phyloP scores from a whole-genome alignment of 805 yeast genomes.

The Kodamaea leandrae region DNA sequence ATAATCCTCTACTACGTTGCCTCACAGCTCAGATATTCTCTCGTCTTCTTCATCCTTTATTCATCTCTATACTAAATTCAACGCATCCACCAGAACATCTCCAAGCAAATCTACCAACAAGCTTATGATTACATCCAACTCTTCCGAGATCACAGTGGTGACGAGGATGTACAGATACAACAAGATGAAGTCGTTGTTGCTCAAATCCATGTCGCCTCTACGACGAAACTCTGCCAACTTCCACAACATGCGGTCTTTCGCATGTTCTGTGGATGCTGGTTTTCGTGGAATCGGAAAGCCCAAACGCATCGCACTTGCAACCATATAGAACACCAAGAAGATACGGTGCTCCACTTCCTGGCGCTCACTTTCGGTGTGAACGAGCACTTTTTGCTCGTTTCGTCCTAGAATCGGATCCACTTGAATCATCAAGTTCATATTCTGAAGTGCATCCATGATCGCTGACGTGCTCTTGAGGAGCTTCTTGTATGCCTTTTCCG shows the following conservation, averaged over 20 bases:
- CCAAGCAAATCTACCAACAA: slow-evolving; percentile 62
- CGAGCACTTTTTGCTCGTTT: slow-evolving; percentile 56
- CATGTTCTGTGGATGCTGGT: slow-evolving; percentile 74
- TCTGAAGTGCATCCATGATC: slow-evolving; percentile 73
- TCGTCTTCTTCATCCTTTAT: neutral
- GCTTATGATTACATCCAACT: slow-evolving; percentile 55
- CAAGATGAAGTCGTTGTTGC: slow-evolving; percentile 73
- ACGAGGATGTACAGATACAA: slow-evolving; percentile 74
- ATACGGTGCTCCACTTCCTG: slow-evolving; percentile 69
- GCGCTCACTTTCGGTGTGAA: slow-evolving; percentile 55
- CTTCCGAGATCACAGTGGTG: slow-evolving; percentile 63
- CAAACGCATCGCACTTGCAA: slow-evolving; percentile 69
- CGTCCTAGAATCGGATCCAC: slow-evolving; percentile 54
- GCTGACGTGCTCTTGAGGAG: slow-evolving; percentile 56
- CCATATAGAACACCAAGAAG: slow-evolving; percentile 73
- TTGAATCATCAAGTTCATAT: slow-evolving; percentile 64
- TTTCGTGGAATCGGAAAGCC: slow-evolving; percentile 77
- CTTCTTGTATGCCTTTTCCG: slow-evolving; percentile 47
- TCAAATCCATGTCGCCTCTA: slow-evolving; percentile 29
- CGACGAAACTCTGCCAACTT: slow-evolving; percentile 60
- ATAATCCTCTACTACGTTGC: neutral
- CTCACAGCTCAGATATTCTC: neutral
- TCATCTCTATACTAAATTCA: slow-evolving; percentile 41
- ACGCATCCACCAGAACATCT: slow-evolving; percentile 58
- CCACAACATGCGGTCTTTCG: slow-evolving; percentile 64